Evolutionary conservation across 2,329 filamentous ascomycete species (phyloP).

Genomic region (Bretziella fagacearum): DNA sequence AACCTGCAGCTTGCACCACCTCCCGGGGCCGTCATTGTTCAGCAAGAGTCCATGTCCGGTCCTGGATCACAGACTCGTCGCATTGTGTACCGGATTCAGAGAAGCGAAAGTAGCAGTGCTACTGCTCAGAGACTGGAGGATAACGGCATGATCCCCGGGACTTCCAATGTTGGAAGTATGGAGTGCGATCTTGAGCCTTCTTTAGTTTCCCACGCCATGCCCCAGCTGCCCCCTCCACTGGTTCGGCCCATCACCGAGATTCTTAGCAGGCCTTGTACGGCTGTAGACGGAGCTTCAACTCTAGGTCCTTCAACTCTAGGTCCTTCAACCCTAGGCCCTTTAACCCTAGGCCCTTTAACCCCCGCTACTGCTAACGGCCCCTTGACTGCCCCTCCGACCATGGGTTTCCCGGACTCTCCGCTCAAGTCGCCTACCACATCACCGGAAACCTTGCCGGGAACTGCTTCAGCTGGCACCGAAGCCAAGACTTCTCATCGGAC

Average conservation of each 20-base stretch:
- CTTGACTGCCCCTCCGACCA: background rate
- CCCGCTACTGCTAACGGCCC: background rate
- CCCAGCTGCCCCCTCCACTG: slow-evolving; percentile 1
- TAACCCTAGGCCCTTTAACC: slow-evolving; percentile 5
- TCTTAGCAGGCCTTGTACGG: slow-evolving; percentile 3
- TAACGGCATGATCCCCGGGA: slow-evolving; percentile 14
- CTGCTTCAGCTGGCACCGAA: background rate
- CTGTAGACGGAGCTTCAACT: slow-evolving; percentile 6
- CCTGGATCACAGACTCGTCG: slow-evolving; percentile 20
- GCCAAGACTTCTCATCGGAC: slow-evolving; percentile 2
- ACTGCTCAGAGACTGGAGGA: slow-evolving; percentile 22
- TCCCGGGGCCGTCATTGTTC: slow-evolving; percentile 41
- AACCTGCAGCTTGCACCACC: slow-evolving; percentile 34
- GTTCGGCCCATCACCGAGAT: slow-evolving; percentile 11
- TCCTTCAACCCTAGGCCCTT: slow-evolving; percentile 7
- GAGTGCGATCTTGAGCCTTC: slow-evolving; percentile 11
- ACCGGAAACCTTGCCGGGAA: background rate
- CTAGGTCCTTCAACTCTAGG: slow-evolving; percentile 7
- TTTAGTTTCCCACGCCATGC: background rate
- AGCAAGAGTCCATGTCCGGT: slow-evolving; percentile 23
- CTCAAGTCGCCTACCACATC: slow-evolving; percentile 1
- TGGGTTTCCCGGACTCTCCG: background rate
- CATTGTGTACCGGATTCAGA: slow-evolving; percentile 42
- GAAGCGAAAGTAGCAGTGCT: slow-evolving; percentile 31
- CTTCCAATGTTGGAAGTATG: slow-evolving; percentile 6